Base-by-base conservation (phyloP, 805 yeast genomes). In the Nakazawaea wyomingensis region DNA sequence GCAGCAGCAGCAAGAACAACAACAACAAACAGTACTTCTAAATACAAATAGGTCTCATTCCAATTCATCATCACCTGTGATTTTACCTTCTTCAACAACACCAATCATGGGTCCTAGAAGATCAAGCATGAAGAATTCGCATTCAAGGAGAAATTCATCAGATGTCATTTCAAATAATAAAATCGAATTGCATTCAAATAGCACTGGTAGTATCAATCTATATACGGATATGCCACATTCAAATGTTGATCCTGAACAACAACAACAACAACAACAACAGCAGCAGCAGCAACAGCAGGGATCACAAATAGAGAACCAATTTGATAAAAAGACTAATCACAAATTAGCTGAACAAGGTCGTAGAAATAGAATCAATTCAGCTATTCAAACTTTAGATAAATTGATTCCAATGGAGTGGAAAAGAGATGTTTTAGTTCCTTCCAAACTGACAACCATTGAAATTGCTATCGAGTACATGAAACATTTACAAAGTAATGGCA, bases 301-400 rank as follows among this genome's bases (percentile, higher is more conserved):
- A 36, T 18, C 19, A 21, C 33, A 17, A 37, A 6, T 29, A 6
- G 33, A 33, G 8, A 26, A 28, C 17, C 32, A 17, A 13, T n/a
- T n/a, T 24, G 69, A 74, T 22, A 82, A 84, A 57, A 80, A 82
- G 53, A 76, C 83, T 2, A 76, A 78, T 33, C 99, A 91, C 62
- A 90, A 91, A 59, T 72, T 87, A 13, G 98, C 99, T 0, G 99
- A 91, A 63, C 97, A 93, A 62, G 98, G 96, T 13, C 73, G 99
- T 41, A 75, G 99, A 53, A 90, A 91, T 60, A 71, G 99, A 49
- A 84, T 91, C 82, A 93, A 93, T 60, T 65, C 70, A 44, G 98
- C 97, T 0, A 80, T 91, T 24, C 78, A 78, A 34, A 96, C 86
- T 34, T 66, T 91, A 46, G 81, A 82, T 7, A 54, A 68, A 8